phyloP scores from a whole-genome alignment of 768 basidiomycete species.

The Leccinum variicolor region DNA sequence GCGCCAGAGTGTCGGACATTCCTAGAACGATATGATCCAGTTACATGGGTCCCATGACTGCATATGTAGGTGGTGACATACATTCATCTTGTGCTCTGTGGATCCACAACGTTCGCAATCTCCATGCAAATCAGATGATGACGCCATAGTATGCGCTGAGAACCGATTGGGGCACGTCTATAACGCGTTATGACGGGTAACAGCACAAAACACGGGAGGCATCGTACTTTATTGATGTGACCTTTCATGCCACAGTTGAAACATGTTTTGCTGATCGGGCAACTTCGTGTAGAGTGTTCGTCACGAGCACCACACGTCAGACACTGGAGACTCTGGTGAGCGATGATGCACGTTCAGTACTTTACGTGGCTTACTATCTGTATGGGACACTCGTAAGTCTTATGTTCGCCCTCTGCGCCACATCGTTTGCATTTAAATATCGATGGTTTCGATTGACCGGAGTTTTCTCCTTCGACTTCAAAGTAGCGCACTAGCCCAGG shows the following conservation, averaged over 20 bases:
- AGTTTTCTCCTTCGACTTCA: constrained; percentile 43
- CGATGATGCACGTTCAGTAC: neutral
- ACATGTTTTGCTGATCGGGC: constrained; percentile 79
- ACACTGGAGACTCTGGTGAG: constrained; percentile 46
- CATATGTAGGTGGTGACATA: constrained; percentile 29
- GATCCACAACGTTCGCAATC: constrained; percentile 74
- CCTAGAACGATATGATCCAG: constrained; percentile 40
- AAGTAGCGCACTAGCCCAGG: constrained; percentile 61
- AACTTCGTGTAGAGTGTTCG: constrained; percentile 73
- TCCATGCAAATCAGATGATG: constrained; percentile 29
- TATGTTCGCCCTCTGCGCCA: constrained; percentile 70
- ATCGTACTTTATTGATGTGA: constrained; percentile 60
- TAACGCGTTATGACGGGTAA: neutral
- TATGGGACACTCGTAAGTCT: constrained; percentile 63
- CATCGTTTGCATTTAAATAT: constrained; percentile 73
- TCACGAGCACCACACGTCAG: constrained; percentile 77
- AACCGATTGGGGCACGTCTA: constrained; percentile 73
- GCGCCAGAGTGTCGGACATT: constrained; percentile 82
- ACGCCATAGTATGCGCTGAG: constrained; percentile 15
- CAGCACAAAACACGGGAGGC: neutral
- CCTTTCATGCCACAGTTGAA: constrained; percentile 83
- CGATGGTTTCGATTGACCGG: constrained; percentile 37
- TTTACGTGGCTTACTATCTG: constrained; percentile 52
- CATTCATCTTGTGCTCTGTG: constrained; percentile 58
- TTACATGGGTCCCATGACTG: neutral